phyloP scores from a whole-genome alignment of 2,329 filamentous ascomycete genomes.

The Whalleya microplaca region DNA sequence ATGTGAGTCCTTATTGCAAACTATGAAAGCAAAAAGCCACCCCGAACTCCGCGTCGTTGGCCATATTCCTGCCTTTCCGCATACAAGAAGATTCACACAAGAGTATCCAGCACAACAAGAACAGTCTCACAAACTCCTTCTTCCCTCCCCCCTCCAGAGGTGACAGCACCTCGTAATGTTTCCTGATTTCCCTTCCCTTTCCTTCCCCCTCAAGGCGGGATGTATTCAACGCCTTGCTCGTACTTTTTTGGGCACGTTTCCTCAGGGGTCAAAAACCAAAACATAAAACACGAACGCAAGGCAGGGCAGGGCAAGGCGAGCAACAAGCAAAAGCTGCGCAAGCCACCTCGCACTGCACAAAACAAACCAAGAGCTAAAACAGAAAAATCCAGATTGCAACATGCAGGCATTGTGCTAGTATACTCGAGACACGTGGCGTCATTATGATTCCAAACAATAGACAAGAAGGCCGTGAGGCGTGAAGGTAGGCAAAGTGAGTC shows the following conservation, averaged over 20 bases:
- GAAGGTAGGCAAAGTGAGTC: constrained; percentile 25
- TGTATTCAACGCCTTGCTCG: constrained; percentile 1
- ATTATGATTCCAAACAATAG: constrained; percentile 34
- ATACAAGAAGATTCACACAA: not conserved
- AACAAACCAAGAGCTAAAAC: constrained; percentile 15
- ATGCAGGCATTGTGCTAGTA: constrained; percentile 24
- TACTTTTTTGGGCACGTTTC: not conserved
- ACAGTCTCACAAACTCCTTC: constrained; percentile 4
- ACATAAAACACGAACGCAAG: too few relatives aligned
- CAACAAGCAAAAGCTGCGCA: not conserved
- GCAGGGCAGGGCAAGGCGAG: too few relatives aligned
- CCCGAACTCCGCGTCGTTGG: constrained; percentile 13
- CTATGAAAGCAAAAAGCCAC: constrained; percentile 5
- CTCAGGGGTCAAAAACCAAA: too few relatives aligned
- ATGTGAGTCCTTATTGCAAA: not conserved
- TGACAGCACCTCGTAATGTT: constrained; percentile 7
- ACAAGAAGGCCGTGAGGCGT: constrained; percentile 39
- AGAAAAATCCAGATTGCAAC: constrained; percentile 24
- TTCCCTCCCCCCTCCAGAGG: constrained; percentile 17
- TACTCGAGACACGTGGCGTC: constrained; percentile 31
- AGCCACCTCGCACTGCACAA: constrained; percentile 5
- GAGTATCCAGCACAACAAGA: not conserved
- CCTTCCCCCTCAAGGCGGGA: not conserved
- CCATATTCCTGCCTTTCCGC: constrained; percentile 13
- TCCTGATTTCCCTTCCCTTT: constrained; percentile 8